phyloP scores from a whole-genome alignment of 495 filamentous ascomycete genomes.

The Xylaria palmicola region DNA sequence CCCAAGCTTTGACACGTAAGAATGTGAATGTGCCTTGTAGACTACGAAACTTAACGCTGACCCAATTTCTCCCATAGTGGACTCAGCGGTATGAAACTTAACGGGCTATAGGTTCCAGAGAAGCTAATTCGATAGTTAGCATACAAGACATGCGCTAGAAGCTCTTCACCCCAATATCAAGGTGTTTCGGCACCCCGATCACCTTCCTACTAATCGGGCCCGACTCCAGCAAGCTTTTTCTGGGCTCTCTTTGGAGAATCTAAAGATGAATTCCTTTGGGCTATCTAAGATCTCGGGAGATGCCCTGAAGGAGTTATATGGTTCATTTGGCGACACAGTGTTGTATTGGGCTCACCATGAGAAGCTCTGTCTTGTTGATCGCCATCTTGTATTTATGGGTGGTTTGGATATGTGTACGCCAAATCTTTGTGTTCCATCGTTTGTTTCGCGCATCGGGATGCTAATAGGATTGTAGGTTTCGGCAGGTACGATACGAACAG shows the following conservation, averaged over 20 bases:
- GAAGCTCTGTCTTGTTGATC: constrained; percentile 85
- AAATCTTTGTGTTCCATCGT: neutral
- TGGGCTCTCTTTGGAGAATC: constrained; percentile 53
- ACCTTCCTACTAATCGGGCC: constrained; percentile 60
- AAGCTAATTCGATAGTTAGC: constrained; percentile 32
- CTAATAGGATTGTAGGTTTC: constrained; percentile 45
- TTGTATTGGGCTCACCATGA: constrained; percentile 97
- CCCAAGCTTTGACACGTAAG: constrained; percentile 82
- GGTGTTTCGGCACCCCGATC: constrained; percentile 91
- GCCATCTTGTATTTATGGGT: constrained; percentile 85
- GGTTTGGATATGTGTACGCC: constrained; percentile 63
- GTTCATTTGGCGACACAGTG: constrained; percentile 72
- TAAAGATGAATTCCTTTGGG: constrained; percentile 46
- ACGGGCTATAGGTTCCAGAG: neutral
- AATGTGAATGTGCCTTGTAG: constrained; percentile 39
- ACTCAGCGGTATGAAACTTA: constrained; percentile 48
- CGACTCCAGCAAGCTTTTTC: constrained; percentile 29
- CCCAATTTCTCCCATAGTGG: constrained; percentile 52
- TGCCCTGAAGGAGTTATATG: constrained; percentile 73
- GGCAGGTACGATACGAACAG: constrained; percentile 63
- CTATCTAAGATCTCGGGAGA: constrained; percentile 63
- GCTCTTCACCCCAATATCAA: constrained; percentile 80
- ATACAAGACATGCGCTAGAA: constrained; percentile 84
- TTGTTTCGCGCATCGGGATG: neutral
- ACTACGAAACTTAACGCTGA: neutral